These are phyloP conservation scores for Aspergillus pseudotamarii DNA, from an alignment of 2,329 filamentous ascomycete species.

Conservation along the genomic window DNA sequence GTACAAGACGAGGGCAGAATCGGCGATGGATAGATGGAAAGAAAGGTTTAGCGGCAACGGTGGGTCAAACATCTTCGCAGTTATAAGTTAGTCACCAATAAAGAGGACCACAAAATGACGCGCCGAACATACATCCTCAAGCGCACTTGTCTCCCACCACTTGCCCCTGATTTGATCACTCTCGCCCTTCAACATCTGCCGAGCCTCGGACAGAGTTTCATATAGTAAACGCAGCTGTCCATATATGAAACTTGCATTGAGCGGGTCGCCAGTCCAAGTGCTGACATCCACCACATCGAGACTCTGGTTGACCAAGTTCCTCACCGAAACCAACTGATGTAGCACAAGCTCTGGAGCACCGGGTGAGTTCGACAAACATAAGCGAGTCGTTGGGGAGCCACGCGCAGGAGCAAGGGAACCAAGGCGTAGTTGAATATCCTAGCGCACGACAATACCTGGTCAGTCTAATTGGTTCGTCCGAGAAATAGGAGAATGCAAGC, in stretches of 20 bases:
- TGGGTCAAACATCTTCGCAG: slow-evolving; percentile 58
- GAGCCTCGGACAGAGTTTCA: slow-evolving; percentile 65
- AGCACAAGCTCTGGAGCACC: slow-evolving; percentile 63
- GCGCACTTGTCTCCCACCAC: slow-evolving; percentile 60
- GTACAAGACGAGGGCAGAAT: slow-evolving; percentile 70
- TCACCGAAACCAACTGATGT: slow-evolving; percentile 69
- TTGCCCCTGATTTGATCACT: slow-evolving; percentile 51
- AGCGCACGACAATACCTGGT: slow-evolving; percentile 9
- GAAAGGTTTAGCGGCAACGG: slow-evolving; percentile 69
- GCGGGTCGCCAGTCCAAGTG: slow-evolving; percentile 69
- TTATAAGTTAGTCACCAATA: neutral
- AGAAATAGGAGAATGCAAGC: neutral
- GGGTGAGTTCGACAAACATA: slow-evolving; percentile 56
- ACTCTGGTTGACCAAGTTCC: slow-evolving; percentile 77
- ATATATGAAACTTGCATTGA: slow-evolving; percentile 59
- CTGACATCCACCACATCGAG: slow-evolving; percentile 82
- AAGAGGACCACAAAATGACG: neutral
- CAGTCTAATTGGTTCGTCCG: neutral
- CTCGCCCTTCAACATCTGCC: slow-evolving; percentile 59
- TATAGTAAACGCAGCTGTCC: slow-evolving; percentile 61
- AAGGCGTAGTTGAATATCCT: slow-evolving; percentile 78
- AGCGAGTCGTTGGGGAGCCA: slow-evolving; percentile 53
- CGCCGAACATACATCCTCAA: slow-evolving; percentile 57
- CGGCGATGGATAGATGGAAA: slow-evolving; percentile 69
- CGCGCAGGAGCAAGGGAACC: slow-evolving; percentile 53